Conservation (phyloP, 2,329 filamentous ascomycete genomes). For the Trichoderma hamatum region DNA sequence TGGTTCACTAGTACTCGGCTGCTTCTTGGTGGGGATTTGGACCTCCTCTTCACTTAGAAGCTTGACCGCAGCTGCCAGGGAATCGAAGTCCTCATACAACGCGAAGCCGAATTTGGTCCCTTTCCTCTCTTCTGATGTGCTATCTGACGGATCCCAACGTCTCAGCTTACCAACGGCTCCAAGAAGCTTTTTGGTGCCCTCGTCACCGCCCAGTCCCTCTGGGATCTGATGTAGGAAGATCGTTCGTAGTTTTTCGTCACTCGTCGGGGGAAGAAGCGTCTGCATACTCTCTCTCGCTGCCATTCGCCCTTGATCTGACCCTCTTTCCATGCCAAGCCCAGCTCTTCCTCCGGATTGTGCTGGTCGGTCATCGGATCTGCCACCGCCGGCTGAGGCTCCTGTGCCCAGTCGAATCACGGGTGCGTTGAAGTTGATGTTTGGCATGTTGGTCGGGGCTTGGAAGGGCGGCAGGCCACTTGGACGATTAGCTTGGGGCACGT, state of each 20-base stretch:
- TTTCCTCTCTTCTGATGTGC: slow-evolving; percentile 67
- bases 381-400: slow-evolving; percentile 59
- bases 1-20: slow-evolving; percentile 54
- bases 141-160: slow-evolving; percentile 79
- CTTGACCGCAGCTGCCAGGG: slow-evolving; percentile 81
- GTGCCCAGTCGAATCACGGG: slow-evolving; percentile 94
- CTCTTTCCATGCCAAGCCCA: slow-evolving; percentile 64
- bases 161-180: slow-evolving; percentile 75
- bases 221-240: slow-evolving; percentile 89
- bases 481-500: slow-evolving; percentile 74
- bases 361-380: slow-evolving; percentile 45
- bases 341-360: slow-evolving; percentile 45
- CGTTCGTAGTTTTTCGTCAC: slow-evolving; percentile 88
- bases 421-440: slow-evolving; percentile 97
- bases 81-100: slow-evolving; percentile 90
- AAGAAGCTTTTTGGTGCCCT: slow-evolving; percentile 77
- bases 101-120: slow-evolving; percentile 91
- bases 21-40: slow-evolving; percentile 78
- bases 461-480: slow-evolving; percentile 81
- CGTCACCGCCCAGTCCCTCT: slow-evolving; percentile 74
- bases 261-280: slow-evolving; percentile 77
- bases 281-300: slow-evolving; percentile 69
- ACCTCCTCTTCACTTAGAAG: slow-evolving; percentile 81
- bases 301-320: slow-evolving; percentile 67
- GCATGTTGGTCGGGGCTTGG: slow-evolving; percentile 87